Percentiles rank a stretch among this genome's conserved stretches.
These are phyloP conservation scores for Exophiala phaeomuriformis DNA, from an alignment of 2,329 filamentous ascomycete genomes.

Conservation along the genomic window DNA sequence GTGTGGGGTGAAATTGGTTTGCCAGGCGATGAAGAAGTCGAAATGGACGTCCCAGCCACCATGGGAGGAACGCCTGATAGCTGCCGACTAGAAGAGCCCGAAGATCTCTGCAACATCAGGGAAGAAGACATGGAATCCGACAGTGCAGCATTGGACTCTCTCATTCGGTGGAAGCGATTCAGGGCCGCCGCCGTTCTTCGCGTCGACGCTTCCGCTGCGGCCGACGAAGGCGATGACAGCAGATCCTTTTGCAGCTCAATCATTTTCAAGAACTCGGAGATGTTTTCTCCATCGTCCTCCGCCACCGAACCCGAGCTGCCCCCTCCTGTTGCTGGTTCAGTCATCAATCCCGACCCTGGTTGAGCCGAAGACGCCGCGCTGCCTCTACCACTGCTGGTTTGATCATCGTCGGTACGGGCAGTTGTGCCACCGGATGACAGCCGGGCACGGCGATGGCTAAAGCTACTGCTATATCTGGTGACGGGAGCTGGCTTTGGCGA, in stretches of 20 bases:
- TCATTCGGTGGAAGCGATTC: slow-evolving; percentile 79
- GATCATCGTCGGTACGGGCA: slow-evolving; percentile 42
- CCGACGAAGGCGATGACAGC: slow-evolving; percentile 54
- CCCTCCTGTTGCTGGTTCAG: slow-evolving; percentile 53
- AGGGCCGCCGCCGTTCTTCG: slow-evolving; percentile 72
- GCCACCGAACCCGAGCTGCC: slow-evolving; percentile 58
- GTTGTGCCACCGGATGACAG: slow-evolving; percentile 69
- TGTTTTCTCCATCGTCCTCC: slow-evolving; percentile 77
- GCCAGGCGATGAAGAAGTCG: slow-evolving; percentile 78
- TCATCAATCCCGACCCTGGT: slow-evolving; percentile 71
- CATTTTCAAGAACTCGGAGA: slow-evolving; percentile 84
- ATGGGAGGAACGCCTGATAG: slow-evolving; percentile 57
- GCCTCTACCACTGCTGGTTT: slow-evolving; percentile 51
- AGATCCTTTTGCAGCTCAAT: slow-evolving; percentile 85
- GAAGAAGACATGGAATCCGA: slow-evolving; percentile 93
- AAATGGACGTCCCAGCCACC: slow-evolving; percentile 61
- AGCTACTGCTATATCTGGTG: slow-evolving; percentile 89
- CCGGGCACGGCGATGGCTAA: slow-evolving; percentile 73
- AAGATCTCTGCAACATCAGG: slow-evolving; percentile 73
- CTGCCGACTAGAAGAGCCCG: slow-evolving; percentile 68
- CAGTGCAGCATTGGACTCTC: slow-evolving; percentile 77
- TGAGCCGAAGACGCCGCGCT: slow-evolving; percentile 49
- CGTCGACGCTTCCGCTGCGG: slow-evolving; percentile 57
- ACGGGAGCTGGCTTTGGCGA: slow-evolving; percentile 73
- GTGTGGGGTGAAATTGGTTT: slow-evolving; percentile 87